These are phyloP conservation scores for Neocallimastix lanati DNA, from an alignment of 192 early-diverging fungal genomes.

Conservation along the genomic window DNA sequence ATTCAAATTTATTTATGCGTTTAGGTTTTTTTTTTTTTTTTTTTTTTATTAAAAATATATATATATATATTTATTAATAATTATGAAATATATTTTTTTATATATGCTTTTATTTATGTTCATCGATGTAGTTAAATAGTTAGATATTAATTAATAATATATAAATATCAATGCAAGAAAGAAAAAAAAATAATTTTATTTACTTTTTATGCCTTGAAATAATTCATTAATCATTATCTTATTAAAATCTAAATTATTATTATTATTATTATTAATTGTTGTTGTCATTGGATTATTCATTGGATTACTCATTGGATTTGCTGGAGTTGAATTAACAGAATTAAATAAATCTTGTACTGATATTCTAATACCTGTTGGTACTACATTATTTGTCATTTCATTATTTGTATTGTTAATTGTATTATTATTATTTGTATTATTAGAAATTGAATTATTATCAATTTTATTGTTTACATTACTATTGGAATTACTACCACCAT, in stretches of 20 bases:
- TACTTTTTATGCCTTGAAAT: not conserved
- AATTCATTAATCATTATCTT: not conserved
- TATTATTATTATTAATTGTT: not conserved
- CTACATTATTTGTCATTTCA: not conserved
- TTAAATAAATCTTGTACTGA: not conserved
- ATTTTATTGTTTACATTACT: not conserved
- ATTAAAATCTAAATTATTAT: not conserved
- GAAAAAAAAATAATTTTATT: too few species aligned
- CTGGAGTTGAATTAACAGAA: not conserved
- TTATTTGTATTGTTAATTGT: not conserved
- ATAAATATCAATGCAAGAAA: too few species aligned
- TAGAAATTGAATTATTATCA: not conserved
- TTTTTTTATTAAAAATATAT: too few species aligned
- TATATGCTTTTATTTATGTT: too few species aligned
- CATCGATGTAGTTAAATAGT: too few species aligned
- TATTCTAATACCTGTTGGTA: not conserved
- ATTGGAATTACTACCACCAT: not conserved
- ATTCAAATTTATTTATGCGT: too few species aligned
- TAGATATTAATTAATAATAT: too few species aligned
- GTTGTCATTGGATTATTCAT: not conserved
- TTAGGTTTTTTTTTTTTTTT: too few species aligned
- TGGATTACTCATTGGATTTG: not conserved
- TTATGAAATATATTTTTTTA: too few species aligned
- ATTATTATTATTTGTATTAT: not conserved
- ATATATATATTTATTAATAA: too few species aligned